These are phyloP conservation scores for Mycena filopes DNA, from an alignment of 768 basidiomycete genomes.

Conservation along the genomic window DNA sequence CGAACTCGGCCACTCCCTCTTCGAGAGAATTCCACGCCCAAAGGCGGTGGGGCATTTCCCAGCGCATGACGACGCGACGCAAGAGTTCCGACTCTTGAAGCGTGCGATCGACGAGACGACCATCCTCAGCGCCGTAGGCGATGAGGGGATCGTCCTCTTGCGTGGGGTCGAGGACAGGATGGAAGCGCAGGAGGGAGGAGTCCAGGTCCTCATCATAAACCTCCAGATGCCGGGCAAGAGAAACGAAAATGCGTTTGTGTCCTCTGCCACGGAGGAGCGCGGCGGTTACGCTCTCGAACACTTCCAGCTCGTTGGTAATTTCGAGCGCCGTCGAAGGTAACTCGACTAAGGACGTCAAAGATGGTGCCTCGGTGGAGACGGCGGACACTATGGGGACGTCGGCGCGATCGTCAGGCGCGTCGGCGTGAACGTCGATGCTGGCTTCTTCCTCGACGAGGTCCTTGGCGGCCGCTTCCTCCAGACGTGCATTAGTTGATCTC, in stretches of 20 bases:
- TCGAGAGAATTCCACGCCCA: neutral
- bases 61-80: neutral
- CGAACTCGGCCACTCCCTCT: neutral
- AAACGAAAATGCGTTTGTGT: neutral
- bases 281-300: no score
- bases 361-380: no score
- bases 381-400: no score
- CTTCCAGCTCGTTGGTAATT: no score
- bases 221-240: neutral
- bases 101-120: neutral
- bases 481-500: no score
- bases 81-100: neutral
- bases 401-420: no score
- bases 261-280: neutral
- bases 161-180: neutral
- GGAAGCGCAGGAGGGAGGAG: neutral
- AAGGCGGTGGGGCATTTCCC: neutral
- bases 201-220: neutral
- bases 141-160: neutral
- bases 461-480: no score
- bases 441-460: no score
- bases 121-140: neutral
- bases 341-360: no score
- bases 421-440: no score
- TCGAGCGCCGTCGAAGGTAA: no score